Conservation (phyloP, 2,329 filamentous ascomycete species). For the Claviceps humidiphila region DNA sequence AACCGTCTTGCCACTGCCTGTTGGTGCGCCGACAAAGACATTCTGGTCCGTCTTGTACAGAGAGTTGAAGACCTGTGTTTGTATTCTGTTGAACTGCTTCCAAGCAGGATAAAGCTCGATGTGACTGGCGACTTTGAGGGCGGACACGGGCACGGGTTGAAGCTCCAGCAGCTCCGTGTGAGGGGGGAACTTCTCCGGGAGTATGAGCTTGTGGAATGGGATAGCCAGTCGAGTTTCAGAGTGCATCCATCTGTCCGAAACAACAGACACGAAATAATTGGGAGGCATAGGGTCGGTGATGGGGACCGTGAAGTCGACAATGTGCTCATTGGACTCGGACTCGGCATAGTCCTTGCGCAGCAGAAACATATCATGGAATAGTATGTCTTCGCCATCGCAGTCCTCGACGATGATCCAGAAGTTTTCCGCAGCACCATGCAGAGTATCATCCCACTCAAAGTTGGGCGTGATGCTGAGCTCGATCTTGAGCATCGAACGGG, state of each 20-base stretch:
- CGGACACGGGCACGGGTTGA: slow-evolving; percentile 78
- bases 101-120: slow-evolving; percentile 69
- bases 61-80: slow-evolving; percentile 94
- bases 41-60: slow-evolving; percentile 86
- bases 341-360: slow-evolving; percentile 79
- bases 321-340: slow-evolving; percentile 78
- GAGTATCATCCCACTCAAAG: slow-evolving; percentile 84
- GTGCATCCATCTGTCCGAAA: slow-evolving; percentile 98
- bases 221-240: slow-evolving; percentile 87
- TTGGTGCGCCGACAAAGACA: slow-evolving; percentile 83
- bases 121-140: slow-evolving; percentile 76
- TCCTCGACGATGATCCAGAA: slow-evolving; percentile 98
- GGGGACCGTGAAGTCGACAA: slow-evolving; percentile 91
- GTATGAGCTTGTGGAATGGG: slow-evolving; percentile 85
- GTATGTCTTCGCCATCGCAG: slow-evolving; percentile 88
- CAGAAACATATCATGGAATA: slow-evolving; percentile 90
- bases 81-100: slow-evolving; percentile 89
- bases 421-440: slow-evolving; percentile 79
- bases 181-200: slow-evolving; percentile 90
- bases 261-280: slow-evolving; percentile 92
- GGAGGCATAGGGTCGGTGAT: slow-evolving; percentile 97
- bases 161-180: slow-evolving; percentile 87
- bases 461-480: slow-evolving; percentile 87
- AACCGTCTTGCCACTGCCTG: slow-evolving; percentile 90
- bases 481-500: slow-evolving; percentile 79